phyloP scores from a whole-genome alignment of 805 yeast genomes.

The Sugiyamaella americana region DNA sequence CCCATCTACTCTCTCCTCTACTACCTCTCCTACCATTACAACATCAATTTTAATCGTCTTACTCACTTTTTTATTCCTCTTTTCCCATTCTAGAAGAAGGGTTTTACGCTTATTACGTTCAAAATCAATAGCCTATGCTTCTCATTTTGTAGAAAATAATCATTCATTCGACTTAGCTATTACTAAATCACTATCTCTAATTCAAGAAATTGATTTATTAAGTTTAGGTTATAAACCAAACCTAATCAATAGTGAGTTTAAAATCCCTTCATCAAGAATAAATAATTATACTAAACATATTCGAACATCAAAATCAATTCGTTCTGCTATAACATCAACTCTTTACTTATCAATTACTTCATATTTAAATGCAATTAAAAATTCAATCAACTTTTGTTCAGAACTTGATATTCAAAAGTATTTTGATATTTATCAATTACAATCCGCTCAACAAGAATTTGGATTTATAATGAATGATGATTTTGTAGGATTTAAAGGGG shows the following conservation, averaged over 20 bases:
- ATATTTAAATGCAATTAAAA: conserved; percentile 25
- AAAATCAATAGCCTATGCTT: conserved; percentile 25
- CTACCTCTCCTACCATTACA: too few relatives aligned
- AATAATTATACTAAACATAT: conserved; percentile 6
- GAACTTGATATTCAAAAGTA: conserved; percentile 36
- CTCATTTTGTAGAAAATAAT: conserved; percentile 20
- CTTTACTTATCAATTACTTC: conserved; percentile 32
- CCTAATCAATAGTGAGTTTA: background rate
- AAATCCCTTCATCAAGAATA: conserved; percentile 9
- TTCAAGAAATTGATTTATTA: conserved; percentile 30
- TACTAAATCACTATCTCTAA: conserved; percentile 23
- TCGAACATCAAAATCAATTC: conserved; percentile 28
- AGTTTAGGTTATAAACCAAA: conserved; percentile 23
- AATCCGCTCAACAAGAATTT: conserved; percentile 21
- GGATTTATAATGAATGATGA: conserved; percentile 8
- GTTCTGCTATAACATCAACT: conserved; percentile 28
- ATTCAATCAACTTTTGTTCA: conserved; percentile 29
- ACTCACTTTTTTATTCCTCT: conserved; percentile 26
- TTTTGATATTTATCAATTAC: conserved; percentile 40
- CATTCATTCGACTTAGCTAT: conserved; percentile 28
- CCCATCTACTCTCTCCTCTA: too few relatives aligned
- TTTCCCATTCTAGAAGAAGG: conserved; percentile 31
- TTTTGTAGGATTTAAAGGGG: conserved; percentile 7
- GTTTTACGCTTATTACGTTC: conserved; percentile 27
- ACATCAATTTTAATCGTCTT: conserved; percentile 23